Evolutionary conservation across 306 rosid species (phyloP).

Genomic region (Psophocarpus tetragonolobus): DNA sequence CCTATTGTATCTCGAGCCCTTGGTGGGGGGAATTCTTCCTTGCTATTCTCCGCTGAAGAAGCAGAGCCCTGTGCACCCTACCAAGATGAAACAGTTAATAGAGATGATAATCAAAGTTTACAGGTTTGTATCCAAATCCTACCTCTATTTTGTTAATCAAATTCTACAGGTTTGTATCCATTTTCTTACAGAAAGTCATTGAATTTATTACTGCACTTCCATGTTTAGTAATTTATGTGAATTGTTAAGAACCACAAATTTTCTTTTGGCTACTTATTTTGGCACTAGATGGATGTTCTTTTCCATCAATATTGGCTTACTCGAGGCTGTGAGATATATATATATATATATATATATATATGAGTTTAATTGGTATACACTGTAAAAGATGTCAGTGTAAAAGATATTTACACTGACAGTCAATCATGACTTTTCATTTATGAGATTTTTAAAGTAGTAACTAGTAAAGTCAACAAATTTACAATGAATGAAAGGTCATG

Average conservation of each 20-base stretch:
- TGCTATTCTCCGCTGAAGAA: constrained; percentile 49
- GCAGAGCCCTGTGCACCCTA: constrained; percentile 38
- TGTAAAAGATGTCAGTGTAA: too few species aligned
- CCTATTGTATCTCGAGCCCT: constrained; percentile 88
- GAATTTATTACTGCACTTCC: background rate
- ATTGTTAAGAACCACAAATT: background rate
- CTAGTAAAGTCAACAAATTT: too few species aligned
- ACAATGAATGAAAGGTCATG: too few species aligned
- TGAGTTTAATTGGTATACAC: too few species aligned
- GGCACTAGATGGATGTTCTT: background rate
- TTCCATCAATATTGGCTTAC: background rate
- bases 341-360: too few species aligned
- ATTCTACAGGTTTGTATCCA: constrained; percentile 61
- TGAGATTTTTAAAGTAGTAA: too few species aligned
- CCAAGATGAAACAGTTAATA: constrained; percentile 35
- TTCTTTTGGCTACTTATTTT: background rate
- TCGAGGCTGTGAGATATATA: background rate
- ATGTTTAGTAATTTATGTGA: constrained; percentile 10
- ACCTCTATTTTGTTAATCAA: constrained; percentile 37
- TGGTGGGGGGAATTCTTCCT: constrained; percentile 51
- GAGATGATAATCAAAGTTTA: constrained; percentile 49
- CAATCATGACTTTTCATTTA: too few species aligned
- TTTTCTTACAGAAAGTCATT: constrained; percentile 13
- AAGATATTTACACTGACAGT: too few species aligned
- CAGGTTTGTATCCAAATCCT: constrained; percentile 67